A percentile compares a stretch with the other conserved stretches of the same genome.
Evolutionary conservation across 805 yeast species (phyloP).

Genomic region (Wickerhamomyces alni): DNA sequence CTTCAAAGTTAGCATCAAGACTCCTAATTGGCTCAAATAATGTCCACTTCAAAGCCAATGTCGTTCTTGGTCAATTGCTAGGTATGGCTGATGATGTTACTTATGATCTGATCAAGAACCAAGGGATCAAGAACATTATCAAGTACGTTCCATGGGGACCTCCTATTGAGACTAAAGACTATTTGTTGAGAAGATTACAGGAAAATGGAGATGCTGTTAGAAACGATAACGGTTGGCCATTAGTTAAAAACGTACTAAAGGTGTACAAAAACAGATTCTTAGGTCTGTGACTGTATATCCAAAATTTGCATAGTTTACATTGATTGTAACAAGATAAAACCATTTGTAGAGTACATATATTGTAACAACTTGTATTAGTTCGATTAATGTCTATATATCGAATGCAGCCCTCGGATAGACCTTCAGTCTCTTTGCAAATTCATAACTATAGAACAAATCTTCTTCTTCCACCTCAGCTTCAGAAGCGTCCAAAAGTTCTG

Average conservation of each 20-base stretch:
- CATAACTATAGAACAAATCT: too few species aligned
- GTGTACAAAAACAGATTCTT: slow-evolving; percentile 28
- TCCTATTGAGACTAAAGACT: slow-evolving; percentile 87
- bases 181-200: slow-evolving; percentile 81
- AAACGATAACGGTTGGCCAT: slow-evolving; percentile 73
- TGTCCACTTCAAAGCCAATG: slow-evolving; percentile 41
- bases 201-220: slow-evolving; percentile 95
- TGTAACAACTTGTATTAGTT: too few species aligned
- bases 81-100: slow-evolving; percentile 96
- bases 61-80: slow-evolving; percentile 82
- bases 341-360: too few species aligned
- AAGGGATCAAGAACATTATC: slow-evolving; percentile 68
- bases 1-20: slow-evolving; percentile 68
- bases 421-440: too few species aligned
- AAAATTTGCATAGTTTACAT: too few species aligned
- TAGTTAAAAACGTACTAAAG: slow-evolving; percentile 47
- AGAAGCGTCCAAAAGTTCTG: too few species aligned
- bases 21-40: slow-evolving; percentile 32
- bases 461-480: too few species aligned
- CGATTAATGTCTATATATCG: too few species aligned
- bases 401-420: too few species aligned
- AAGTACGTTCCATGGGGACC: slow-evolving; percentile 99
- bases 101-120: slow-evolving; percentile 58
- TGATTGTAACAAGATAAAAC: too few species aligned
- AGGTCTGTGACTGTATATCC: neutral